These are phyloP conservation scores for Syzygium grande DNA, from an alignment of 345 rosid species.

Conservation along the genomic window DNA sequence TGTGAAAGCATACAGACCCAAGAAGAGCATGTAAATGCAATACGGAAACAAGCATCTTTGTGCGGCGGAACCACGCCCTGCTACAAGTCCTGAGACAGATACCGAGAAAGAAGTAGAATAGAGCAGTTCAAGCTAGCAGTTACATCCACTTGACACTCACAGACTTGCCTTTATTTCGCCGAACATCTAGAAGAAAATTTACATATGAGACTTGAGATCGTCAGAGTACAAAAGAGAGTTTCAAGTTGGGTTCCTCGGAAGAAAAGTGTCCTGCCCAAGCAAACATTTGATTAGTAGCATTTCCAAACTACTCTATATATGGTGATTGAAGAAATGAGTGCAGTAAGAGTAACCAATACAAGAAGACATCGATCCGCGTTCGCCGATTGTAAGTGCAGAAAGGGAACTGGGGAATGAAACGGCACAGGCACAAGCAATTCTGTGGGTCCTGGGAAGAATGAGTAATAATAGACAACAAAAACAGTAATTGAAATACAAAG, in stretches of 20 bases:
- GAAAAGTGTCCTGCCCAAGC: conserved; percentile 62
- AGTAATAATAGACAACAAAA: neutral
- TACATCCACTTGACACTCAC: neutral
- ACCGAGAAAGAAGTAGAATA: neutral
- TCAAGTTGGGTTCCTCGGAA: conserved; percentile 55
- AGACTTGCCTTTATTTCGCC: neutral
- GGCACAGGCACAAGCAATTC: neutral
- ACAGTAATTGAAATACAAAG: neutral
- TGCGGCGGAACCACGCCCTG: neutral
- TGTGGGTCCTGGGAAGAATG: neutral
- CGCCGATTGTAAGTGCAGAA: neutral
- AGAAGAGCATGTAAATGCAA: neutral
- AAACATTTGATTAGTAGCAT: neutral
- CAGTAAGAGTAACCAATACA: neutral
- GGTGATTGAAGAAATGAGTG: neutral
- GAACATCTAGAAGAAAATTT: neutral
- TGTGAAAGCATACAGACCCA: neutral
- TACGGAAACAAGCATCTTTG: neutral
- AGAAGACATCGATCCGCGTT: neutral
- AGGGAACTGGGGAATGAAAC: neutral
- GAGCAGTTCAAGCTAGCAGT: neutral
- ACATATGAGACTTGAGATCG: conserved; percentile 37
- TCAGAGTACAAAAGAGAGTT: conserved; percentile 32
- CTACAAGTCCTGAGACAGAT: neutral
- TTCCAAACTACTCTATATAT: neutral